phyloP scores from a whole-genome alignment of 345 rosid species.

The Arabidopsis suecica region DNA sequence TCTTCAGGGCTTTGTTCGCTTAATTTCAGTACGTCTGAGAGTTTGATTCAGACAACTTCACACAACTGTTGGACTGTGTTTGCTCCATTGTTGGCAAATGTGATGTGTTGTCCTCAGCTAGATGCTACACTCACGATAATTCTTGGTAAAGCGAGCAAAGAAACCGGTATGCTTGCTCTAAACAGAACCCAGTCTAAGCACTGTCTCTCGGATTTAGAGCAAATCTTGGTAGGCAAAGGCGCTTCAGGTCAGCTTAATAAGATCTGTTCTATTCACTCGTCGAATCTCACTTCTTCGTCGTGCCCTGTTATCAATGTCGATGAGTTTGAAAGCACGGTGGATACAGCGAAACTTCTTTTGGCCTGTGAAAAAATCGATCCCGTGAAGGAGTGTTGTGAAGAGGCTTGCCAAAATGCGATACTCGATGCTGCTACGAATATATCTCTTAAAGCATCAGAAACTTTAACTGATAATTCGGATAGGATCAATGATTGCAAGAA shows the following conservation, averaged over 20 bases:
- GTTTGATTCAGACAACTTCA: slow-evolving; percentile 77
- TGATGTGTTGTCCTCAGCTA: slow-evolving; percentile 95
- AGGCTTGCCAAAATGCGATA: slow-evolving; percentile 83
- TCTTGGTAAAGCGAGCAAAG: slow-evolving; percentile 78
- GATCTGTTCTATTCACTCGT: slow-evolving; percentile 65
- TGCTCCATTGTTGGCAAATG: slow-evolving; percentile 88
- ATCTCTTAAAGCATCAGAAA: slow-evolving; percentile 63
- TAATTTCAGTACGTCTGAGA: slow-evolving; percentile 74
- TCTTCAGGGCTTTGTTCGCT: slow-evolving; percentile 70
- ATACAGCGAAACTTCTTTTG: slow-evolving; percentile 72
- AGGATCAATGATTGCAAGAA: slow-evolving; percentile 74
- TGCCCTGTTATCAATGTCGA: slow-evolving; percentile 81
- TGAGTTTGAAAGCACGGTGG: slow-evolving; percentile 71
- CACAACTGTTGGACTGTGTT: slow-evolving; percentile 77
- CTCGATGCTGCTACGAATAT: slow-evolving; percentile 74
- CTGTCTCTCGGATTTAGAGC: slow-evolving; percentile 85
- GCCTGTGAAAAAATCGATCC: slow-evolving; percentile 84
- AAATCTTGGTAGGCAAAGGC: slow-evolving; percentile 79
- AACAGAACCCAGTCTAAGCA: slow-evolving; percentile 66
- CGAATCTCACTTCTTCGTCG: slow-evolving; percentile 80
- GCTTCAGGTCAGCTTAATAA: slow-evolving; percentile 59
- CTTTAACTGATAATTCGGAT: slow-evolving; percentile 61
- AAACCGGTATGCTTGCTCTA: slow-evolving; percentile 69
- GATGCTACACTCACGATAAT: slow-evolving; percentile 79
- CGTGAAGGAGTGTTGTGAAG: slow-evolving; percentile 89